A percentile compares a stretch with the other conserved stretches of the same genome.
These are phyloP conservation scores for Sugiyamaella floridensis DNA, from an alignment of 805 yeast genomes.

Conservation along the genomic window DNA sequence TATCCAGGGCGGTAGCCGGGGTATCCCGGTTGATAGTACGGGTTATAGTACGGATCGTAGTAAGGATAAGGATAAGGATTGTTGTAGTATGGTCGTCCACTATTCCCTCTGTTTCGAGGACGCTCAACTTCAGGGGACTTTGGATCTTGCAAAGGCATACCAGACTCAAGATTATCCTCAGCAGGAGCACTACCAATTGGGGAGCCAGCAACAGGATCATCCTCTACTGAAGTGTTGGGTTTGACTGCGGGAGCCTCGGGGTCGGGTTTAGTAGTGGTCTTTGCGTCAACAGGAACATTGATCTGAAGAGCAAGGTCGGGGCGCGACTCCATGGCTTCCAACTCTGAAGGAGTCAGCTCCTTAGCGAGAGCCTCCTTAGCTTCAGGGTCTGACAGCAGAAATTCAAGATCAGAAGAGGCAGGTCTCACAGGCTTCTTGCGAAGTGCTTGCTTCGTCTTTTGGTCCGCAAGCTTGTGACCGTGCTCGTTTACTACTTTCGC, in stretches of 20 bases:
- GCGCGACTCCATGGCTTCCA: not conserved
- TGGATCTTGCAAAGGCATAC: no score
- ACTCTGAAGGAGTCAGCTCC: not conserved
- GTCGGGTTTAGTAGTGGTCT: no score
- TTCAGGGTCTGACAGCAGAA: not conserved
- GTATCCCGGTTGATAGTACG: not conserved
- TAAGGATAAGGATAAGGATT: not conserved
- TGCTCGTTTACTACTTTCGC: not conserved
- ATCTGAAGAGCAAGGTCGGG: not conserved
- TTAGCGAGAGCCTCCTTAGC: not conserved
- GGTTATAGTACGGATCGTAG: not conserved
- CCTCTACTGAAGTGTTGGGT: not conserved
- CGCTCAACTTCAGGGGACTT: no score
- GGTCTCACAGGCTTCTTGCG: not conserved
- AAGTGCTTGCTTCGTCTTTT: not conserved
- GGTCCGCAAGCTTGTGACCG: not conserved
- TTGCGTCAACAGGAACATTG: conserved; percentile 1
- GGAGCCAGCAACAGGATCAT: not conserved
- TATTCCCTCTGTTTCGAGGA: not conserved
- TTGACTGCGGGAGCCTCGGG: not conserved
- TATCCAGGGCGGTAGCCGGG: not conserved
- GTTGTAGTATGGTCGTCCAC: not conserved
- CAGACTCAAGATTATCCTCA: not conserved
- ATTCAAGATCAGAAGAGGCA: not conserved
- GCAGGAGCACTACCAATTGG: not conserved